Percentiles rank a stretch among this genome's conserved stretches.
phyloP scores from a whole-genome alignment of 192 early-diverging fungal genomes.

The Spinellus fusiger region DNA sequence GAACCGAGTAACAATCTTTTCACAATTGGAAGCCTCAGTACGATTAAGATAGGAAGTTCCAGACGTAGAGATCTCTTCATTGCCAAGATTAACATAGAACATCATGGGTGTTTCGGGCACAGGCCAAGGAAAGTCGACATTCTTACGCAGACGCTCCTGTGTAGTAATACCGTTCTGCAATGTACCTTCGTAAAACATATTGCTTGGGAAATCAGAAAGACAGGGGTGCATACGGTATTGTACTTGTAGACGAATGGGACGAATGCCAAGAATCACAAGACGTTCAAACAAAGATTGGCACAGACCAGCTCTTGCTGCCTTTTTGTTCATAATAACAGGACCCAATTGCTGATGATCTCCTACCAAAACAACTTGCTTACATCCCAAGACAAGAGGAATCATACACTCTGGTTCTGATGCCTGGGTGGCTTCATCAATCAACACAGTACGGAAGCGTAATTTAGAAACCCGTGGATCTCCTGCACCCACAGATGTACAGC shows the following conservation, averaged over 20 bases:
- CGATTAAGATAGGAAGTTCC: conserved; percentile 98
- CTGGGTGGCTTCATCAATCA: conserved; percentile 98
- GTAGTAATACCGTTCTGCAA: conserved; percentile 95
- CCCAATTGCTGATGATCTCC: conserved; percentile 99
- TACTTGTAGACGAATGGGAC: conserved; percentile 93
- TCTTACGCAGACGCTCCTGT: conserved; percentile 79
- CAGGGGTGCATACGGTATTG: conserved; percentile 99
- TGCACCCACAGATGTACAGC: conserved; percentile 95
- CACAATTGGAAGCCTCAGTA: conserved; percentile 93
- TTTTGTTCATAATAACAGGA: conserved; percentile 97
- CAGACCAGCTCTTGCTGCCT: conserved; percentile 88
- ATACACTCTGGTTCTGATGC: conserved; percentile 95
- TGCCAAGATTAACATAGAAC: conserved; percentile 87
- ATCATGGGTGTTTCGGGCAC: conserved; percentile 91
- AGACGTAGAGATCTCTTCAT: conserved; percentile 94
- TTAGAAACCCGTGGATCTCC: conserved; percentile 89
- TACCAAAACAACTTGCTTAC: conserved; percentile 93
- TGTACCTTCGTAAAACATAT: conserved; percentile 99
- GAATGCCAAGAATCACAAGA: conserved; percentile 82
- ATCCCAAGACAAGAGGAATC: conserved; percentile 96
- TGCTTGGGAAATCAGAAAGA: conserved; percentile 96
- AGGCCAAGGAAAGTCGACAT: conserved; percentile 97
- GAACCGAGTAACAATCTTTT: conserved; percentile 94
- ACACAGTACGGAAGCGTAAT: conserved; percentile 87
- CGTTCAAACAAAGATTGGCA: conserved; percentile 97